phyloP scores from a whole-genome alignment of 2,329 filamentous ascomycete species.

The Podosphaera fusca region DNA sequence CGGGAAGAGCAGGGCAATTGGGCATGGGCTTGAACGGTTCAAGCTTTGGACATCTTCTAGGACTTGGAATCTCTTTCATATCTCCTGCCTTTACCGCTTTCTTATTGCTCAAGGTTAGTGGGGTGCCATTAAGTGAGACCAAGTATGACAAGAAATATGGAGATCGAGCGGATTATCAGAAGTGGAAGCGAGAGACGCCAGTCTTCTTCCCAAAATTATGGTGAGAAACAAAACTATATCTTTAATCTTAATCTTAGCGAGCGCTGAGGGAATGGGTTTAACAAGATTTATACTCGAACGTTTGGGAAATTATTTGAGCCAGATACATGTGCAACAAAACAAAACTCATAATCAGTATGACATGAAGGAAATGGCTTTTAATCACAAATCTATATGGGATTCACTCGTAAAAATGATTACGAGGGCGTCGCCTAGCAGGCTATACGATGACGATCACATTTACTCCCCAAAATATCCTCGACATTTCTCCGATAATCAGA shows the following conservation, averaged over 20 bases:
- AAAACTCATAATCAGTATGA: no score
- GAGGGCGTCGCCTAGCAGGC: no score
- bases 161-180: conserved; percentile 38
- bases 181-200: conserved; percentile 44
- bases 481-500: no score
- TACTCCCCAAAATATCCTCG: no score
- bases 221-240: background rate
- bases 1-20: conserved; percentile 27
- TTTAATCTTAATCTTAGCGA: background rate
- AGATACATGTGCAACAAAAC: no score
- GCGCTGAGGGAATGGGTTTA: background rate
- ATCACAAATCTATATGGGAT: no score
- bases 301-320: no score
- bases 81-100: conserved; percentile 43
- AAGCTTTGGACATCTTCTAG: conserved; percentile 20
- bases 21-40: conserved; percentile 31
- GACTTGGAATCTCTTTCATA: conserved; percentile 20
- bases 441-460: no score
- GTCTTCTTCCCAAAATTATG: conserved; percentile 37
- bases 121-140: conserved; percentile 40
- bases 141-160: conserved; percentile 47
- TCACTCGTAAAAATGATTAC: no score
- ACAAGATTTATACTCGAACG: background rate
- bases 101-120: conserved; percentile 37
- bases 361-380: no score